Conservation (phyloP, 148 eudicot species). For the Dysphania ambrosioides region DNA sequence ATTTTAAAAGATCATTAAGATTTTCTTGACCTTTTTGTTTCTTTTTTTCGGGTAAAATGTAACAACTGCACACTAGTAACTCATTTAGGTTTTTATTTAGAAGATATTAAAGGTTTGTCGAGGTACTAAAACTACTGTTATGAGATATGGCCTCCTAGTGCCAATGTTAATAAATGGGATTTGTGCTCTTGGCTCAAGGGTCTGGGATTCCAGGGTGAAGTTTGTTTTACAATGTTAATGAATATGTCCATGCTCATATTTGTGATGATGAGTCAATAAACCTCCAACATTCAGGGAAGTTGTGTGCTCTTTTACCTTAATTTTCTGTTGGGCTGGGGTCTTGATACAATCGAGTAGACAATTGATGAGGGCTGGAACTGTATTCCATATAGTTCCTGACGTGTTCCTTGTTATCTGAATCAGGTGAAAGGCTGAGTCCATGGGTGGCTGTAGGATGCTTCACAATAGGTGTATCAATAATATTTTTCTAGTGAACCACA, state of each 20-base stretch:
- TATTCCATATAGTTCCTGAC: not conserved
- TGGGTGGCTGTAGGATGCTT: slow-evolving; percentile 87
- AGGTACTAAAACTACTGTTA: not conserved
- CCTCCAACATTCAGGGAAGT: not conserved
- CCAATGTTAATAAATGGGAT: not conserved
- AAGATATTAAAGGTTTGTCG: not conserved
- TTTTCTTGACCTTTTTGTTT: not conserved
- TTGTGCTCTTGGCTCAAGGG: not conserved
- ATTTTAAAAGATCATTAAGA: not conserved
- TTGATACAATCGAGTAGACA: not conserved
- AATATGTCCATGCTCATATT: not conserved
- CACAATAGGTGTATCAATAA: slow-evolving; percentile 78
- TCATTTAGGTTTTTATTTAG: not conserved
- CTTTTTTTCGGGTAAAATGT: not conserved
- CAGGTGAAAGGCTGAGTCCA: slow-evolving; percentile 88
- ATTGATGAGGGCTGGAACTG: not conserved
- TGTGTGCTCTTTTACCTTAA: not conserved
- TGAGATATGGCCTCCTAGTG: not conserved
- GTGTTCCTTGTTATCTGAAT: slow-evolving; percentile 24
- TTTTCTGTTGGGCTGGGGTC: not conserved
- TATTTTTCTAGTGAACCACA: slow-evolving; percentile 50
- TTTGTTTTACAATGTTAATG: not conserved
- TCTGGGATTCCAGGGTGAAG: no score
- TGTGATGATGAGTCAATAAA: not conserved
- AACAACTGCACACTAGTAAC: not conserved